Evolutionary conservation across 169 alveolate species (phyloP).

Genomic region (Babesia divergens): DNA sequence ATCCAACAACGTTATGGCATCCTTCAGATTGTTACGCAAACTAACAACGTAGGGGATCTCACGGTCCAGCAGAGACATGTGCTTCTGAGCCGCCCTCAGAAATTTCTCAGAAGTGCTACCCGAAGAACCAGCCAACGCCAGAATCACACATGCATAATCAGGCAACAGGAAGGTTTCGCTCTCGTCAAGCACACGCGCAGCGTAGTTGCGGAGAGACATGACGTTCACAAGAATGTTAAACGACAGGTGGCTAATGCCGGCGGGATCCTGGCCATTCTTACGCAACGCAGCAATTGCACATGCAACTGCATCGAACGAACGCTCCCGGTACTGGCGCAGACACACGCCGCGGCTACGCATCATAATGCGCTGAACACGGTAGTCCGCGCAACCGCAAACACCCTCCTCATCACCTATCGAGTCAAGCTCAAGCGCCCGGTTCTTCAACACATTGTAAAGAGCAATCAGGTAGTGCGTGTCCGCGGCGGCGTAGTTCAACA

Average conservation of each 20-base stretch:
- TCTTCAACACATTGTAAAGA: constrained; percentile 84
- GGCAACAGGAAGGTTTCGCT: constrained; percentile 37
- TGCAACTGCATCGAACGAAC: neutral
- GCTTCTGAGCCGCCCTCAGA: neutral
- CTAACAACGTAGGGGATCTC: constrained; percentile 42
- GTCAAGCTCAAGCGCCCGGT: constrained; percentile 43
- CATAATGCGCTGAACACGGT: constrained; percentile 44
- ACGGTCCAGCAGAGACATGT: constrained; percentile 9
- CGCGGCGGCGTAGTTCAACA: constrained; percentile 88
- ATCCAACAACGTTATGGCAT: neutral
- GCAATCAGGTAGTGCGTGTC: constrained; percentile 90
- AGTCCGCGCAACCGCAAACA: constrained; percentile 10
- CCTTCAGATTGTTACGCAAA: constrained; percentile 23
- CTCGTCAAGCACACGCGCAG: constrained; percentile 49
- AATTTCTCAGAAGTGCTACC: neutral
- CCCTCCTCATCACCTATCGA: neutral
- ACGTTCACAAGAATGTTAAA: constrained; percentile 47
- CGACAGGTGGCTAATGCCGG: constrained; percentile 20
- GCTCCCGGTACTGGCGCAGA: constrained; percentile 49
- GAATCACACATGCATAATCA: constrained; percentile 16
- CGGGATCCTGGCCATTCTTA: constrained; percentile 1
- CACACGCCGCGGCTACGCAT: constrained; percentile 28
- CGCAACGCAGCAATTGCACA: neutral
- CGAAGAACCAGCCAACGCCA: constrained; percentile 14
- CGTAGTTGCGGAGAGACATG: constrained; percentile 45